phyloP scores from a whole-genome alignment of 2,329 filamentous ascomycete genomes.

The Endocalyx cinctus region DNA sequence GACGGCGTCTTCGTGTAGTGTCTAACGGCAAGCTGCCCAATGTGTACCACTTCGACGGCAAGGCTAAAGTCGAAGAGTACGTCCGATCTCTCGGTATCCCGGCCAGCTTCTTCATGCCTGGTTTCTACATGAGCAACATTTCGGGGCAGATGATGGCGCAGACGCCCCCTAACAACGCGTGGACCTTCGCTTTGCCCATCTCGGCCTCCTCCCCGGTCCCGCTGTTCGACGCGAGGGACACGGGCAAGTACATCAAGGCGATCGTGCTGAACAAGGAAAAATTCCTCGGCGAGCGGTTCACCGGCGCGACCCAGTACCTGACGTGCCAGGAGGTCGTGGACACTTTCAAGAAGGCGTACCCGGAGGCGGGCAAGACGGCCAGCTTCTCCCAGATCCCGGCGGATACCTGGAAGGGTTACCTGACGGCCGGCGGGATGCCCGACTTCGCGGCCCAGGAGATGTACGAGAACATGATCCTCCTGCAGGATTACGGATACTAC shows the following conservation, averaged over 20 bases:
- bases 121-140: conserved; percentile 50
- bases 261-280: conserved; percentile 29
- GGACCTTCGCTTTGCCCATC: conserved; percentile 29
- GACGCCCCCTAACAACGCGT: conserved; percentile 24
- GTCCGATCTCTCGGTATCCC: conserved; percentile 42
- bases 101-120: conserved; percentile 48
- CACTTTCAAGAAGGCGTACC: conserved; percentile 32
- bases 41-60: conserved; percentile 52
- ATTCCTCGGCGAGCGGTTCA: conserved; percentile 38
- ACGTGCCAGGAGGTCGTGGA: conserved; percentile 35
- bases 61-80: conserved; percentile 52
- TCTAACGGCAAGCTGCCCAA: conserved; percentile 34
- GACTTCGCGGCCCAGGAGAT: conserved; percentile 42
- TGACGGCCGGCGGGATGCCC: conserved; percentile 31
- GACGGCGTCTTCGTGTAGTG: conserved; percentile 26
- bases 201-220: conserved; percentile 28
- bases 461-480: conserved; percentile 48
- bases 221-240: conserved; percentile 30
- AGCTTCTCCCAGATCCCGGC: conserved; percentile 30
- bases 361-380: conserved; percentile 35
- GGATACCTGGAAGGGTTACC: conserved; percentile 34
- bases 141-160: conserved; percentile 22
- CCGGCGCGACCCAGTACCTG: conserved; percentile 37
- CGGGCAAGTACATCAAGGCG: conserved; percentile 35
- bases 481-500: conserved; percentile 50